Evolutionary conservation across 176 grass and related monocot genomes (phyloP).

Genomic region (Paspalum notatum): DNA sequence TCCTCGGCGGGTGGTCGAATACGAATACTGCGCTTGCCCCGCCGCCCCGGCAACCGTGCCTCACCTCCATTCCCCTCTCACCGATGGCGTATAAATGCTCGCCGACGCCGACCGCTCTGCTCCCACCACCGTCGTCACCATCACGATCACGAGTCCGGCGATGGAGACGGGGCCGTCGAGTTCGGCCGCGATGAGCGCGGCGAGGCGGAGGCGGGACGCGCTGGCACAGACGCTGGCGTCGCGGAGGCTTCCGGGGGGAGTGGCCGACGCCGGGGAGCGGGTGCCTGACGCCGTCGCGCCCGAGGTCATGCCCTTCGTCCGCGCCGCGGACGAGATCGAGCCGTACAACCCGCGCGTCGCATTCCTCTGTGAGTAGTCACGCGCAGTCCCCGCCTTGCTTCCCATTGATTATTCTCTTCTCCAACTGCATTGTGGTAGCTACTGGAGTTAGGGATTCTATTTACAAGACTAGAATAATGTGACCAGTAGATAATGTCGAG

Average conservation of each 20-base stretch:
- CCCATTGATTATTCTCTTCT: neutral
- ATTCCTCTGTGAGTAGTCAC: constrained; percentile 47
- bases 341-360: constrained; percentile 45
- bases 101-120: neutral
- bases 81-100: constrained; percentile 49
- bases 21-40: constrained; percentile 39
- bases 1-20: constrained; percentile 37
- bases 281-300: constrained; percentile 52
- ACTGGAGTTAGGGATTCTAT: neutral
- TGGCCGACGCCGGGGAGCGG: constrained; percentile 36
- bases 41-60: constrained; percentile 34
- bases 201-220: constrained; percentile 35
- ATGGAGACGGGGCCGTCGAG: constrained; percentile 6
- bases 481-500: neutral
- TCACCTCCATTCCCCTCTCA: neutral
- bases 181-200: constrained; percentile 15
- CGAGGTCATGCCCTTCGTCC: constrained; percentile 55
- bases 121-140: neutral
- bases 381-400: neutral
- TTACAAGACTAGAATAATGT: neutral
- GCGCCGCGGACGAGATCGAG: constrained; percentile 59
- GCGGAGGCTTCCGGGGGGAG: constrained; percentile 46
- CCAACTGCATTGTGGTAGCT: neutral
- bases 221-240: constrained; percentile 46
- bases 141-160: neutral